These are phyloP conservation scores for Fragaria ananassa DNA, from an alignment of 306 rosid species.

Conservation along the genomic window DNA sequence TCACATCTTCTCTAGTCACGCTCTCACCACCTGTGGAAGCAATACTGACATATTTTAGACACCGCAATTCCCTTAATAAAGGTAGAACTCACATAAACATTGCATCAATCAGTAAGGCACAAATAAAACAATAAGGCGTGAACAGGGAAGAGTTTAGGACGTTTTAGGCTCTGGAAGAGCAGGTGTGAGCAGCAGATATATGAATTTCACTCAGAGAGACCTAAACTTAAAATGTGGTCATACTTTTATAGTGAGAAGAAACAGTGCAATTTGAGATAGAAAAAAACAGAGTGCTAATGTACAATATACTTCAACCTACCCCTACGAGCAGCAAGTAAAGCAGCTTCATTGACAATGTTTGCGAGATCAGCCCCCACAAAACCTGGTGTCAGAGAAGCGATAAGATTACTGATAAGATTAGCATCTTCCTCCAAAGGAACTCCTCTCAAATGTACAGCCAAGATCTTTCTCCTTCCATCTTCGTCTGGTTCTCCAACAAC, in stretches of 20 bases:
- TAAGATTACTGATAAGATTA: slow-evolving; percentile 59
- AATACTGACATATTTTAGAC: slow-evolving; percentile 11
- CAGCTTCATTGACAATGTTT: slow-evolving; percentile 83
- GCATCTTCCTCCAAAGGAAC: slow-evolving; percentile 81
- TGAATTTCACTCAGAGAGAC: not conserved
- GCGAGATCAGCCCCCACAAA: slow-evolving; percentile 97
- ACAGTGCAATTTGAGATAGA: not conserved
- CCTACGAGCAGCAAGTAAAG: slow-evolving; percentile 92
- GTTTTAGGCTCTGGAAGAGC: not conserved
- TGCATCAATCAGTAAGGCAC: slow-evolving; percentile 9
- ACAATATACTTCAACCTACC: slow-evolving; percentile 41
- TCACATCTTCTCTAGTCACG: slow-evolving; percentile 78
- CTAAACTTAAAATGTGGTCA: not conserved
- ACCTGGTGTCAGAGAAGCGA: slow-evolving; percentile 83
- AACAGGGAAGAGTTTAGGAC: not conserved
- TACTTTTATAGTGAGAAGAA: not conserved
- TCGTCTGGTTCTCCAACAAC: slow-evolving; percentile 89
- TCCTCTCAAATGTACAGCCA: slow-evolving; percentile 90
- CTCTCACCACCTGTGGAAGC: slow-evolving; percentile 61
- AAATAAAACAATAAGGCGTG: not conserved
- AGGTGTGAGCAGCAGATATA: not conserved
- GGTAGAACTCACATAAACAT: not conserved
- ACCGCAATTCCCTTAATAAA: not conserved
- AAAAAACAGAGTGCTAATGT: slow-evolving; percentile 1
- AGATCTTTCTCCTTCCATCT: slow-evolving; percentile 87